Evolutionary conservation across 1,284 basidiomycete genomes (phyloP).

Genomic region (Apiotrichum gracile): DNA sequence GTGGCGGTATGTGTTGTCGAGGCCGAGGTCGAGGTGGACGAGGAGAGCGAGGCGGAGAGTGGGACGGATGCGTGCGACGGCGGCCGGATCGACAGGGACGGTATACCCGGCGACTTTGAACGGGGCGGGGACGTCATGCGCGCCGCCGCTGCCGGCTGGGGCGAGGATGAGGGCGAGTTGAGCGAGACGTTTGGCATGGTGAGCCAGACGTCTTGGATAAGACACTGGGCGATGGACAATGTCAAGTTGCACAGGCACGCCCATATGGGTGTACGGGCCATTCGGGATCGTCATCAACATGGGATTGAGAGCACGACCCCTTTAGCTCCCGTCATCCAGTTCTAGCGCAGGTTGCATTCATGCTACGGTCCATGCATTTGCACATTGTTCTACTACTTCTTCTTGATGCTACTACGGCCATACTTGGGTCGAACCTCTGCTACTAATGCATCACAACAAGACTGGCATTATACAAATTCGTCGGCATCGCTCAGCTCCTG

Average conservation of each 20-base stretch:
- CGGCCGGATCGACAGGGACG: background rate
- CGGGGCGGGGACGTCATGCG: background rate
- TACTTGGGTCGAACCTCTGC: background rate
- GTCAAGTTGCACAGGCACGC: background rate
- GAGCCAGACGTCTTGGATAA: background rate
- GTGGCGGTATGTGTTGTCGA: background rate
- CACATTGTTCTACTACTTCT: no score
- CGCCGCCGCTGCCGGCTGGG: background rate
- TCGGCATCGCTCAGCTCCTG: background rate
- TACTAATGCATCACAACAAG: conserved; percentile 5
- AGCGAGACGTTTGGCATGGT: background rate
- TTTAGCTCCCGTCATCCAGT: background rate
- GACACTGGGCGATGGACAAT: background rate
- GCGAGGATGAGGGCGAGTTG: background rate
- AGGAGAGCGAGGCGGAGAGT: no score
- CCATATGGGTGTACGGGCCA: background rate
- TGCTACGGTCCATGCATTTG: no score
- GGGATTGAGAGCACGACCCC: background rate
- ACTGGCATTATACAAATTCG: background rate
- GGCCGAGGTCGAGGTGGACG: no score
- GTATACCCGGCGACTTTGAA: conserved; percentile 11
- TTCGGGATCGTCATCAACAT: background rate
- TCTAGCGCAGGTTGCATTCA: no score
- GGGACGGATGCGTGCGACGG: background rate
- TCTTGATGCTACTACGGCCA: no score